Evolutionary conservation across 306 rosid genomes (phyloP).

Genomic region (Abrus pulchellus): DNA sequence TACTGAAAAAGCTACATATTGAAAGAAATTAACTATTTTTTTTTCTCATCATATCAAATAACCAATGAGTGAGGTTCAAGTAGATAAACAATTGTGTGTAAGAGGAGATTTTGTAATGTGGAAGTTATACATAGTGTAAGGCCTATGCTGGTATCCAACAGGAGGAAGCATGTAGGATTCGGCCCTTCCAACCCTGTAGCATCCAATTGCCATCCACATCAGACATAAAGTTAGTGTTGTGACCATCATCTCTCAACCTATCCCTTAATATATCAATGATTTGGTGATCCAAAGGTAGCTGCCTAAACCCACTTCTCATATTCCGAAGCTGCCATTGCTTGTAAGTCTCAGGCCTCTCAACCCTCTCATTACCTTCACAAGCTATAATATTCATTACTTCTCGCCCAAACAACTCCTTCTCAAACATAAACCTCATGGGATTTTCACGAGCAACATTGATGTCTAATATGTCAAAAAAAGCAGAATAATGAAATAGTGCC

Average conservation of each 20-base stretch:
- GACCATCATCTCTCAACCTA: slow-evolving; percentile 45
- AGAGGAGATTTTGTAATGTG: not conserved
- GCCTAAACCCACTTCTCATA: slow-evolving; percentile 60
- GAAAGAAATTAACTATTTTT: not conserved
- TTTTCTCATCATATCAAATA: not conserved
- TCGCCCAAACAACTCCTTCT: slow-evolving; percentile 63
- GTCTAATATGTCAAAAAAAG: slow-evolving; percentile 68
- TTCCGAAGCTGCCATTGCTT: slow-evolving; percentile 69
- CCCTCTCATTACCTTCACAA: slow-evolving; percentile 72
- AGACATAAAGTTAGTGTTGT: slow-evolving; percentile 60
- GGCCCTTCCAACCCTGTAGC: slow-evolving; percentile 82
- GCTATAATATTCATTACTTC: slow-evolving; percentile 70
- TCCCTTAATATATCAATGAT: slow-evolving; percentile 41
- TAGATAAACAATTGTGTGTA: not conserved
- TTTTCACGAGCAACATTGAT: slow-evolving; percentile 50
- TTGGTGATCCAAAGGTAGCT: slow-evolving; percentile 54
- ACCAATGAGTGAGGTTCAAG: not conserved
- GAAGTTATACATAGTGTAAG: not conserved
- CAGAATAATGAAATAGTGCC: slow-evolving; percentile 66
- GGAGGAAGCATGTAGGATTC: slow-evolving; percentile 64
- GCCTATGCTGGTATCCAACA: slow-evolving; percentile 62
- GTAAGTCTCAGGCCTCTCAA: slow-evolving; percentile 73
- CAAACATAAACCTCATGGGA: slow-evolving; percentile 64
- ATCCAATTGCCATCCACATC: slow-evolving; percentile 66
- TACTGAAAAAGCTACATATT: not conserved